phyloP scores from a whole-genome alignment of 495 filamentous ascomycete genomes.

The Penicillium roqueforti region DNA sequence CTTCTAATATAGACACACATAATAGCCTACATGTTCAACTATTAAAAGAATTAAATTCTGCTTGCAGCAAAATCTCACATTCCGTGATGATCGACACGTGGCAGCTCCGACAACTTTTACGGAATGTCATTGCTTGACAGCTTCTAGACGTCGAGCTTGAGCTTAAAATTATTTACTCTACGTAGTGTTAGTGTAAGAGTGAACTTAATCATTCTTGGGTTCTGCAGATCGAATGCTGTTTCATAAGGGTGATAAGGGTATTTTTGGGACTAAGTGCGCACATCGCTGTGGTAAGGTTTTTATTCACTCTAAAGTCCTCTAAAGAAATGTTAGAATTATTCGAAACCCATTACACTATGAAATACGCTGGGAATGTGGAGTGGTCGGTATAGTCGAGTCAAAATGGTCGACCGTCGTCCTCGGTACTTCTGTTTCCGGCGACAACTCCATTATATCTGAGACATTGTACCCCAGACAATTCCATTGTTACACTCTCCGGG shows the following conservation, averaged over 20 bases:
- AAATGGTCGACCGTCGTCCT: neutral
- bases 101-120: neutral
- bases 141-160: neutral
- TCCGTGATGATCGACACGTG: constrained; percentile 4
- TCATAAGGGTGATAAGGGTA: neutral
- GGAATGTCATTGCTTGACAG: constrained; percentile 2
- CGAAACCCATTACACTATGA: neutral
- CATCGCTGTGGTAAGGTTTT: neutral
- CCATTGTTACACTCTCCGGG: neutral
- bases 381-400: neutral
- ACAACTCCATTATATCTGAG: neutral
- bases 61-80: constrained; percentile 2
- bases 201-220: neutral
- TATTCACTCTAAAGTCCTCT: neutral
- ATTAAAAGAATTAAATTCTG: neutral
- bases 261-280: neutral
- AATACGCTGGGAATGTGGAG: neutral
- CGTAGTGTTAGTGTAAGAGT: neutral
- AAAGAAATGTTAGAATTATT: neutral
- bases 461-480: neutral
- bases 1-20: neutral
- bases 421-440: constrained; percentile 3
- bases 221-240: neutral
- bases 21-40: neutral
- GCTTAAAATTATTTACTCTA: neutral